Evolutionary conservation across 2,329 filamentous ascomycete genomes (phyloP).

Genomic region (Malbranchea zuffiana): DNA sequence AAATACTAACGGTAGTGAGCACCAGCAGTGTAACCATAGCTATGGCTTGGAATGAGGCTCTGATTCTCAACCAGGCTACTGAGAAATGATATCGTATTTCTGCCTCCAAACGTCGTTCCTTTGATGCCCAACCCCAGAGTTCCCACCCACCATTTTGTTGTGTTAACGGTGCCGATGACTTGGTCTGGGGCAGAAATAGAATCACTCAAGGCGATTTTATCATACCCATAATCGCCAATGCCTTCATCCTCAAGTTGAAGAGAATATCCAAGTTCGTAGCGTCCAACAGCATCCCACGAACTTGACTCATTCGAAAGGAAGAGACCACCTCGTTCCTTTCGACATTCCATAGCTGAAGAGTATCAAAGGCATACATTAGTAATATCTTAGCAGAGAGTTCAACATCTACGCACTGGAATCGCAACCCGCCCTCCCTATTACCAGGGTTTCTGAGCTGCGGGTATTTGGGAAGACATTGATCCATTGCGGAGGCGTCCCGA

Average conservation of each 20-base stretch:
- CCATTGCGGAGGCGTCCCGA: conserved; percentile 23
- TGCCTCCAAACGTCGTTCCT: conserved; percentile 19
- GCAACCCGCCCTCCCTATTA: conserved; percentile 21
- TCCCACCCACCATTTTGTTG: conserved; percentile 27
- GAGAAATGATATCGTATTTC: conserved; percentile 18
- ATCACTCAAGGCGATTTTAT: conserved; percentile 23
- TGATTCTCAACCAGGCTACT: conserved; percentile 21
- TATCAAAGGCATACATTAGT: not conserved
- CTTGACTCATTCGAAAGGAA: conserved; percentile 25
- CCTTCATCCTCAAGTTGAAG: conserved; percentile 16
- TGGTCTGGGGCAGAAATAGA: conserved; percentile 20
- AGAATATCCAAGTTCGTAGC: conserved; percentile 20
- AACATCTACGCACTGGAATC: conserved; percentile 19
- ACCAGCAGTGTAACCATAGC: conserved; percentile 27
- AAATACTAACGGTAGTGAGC: conserved; percentile 21
- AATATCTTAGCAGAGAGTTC: too few species aligned
- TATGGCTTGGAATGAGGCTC: conserved; percentile 21
- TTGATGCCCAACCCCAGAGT: conserved; percentile 23
- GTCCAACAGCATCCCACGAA: conserved; percentile 22
- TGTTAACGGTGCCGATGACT: conserved; percentile 24
- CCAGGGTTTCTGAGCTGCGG: conserved; percentile 22
- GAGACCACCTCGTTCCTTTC: conserved; percentile 21
- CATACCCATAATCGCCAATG: conserved; percentile 28
- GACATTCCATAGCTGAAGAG: conserved; percentile 16
- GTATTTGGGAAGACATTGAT: conserved; percentile 23